Base-by-base conservation (phyloP, 2,329 filamentous ascomycete genomes). In the Corynespora cassiicola region DNA sequence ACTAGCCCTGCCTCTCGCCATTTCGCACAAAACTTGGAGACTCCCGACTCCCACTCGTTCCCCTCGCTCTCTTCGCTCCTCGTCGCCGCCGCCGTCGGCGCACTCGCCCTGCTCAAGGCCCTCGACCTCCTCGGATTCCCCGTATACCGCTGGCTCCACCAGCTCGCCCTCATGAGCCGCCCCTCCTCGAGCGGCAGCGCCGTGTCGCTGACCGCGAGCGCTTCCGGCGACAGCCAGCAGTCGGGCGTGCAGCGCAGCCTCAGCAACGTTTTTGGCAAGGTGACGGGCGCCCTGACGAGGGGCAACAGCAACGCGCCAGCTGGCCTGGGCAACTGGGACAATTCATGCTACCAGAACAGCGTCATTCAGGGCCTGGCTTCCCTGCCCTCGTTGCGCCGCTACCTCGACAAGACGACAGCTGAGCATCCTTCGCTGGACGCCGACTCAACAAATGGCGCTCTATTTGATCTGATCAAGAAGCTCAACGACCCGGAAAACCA, bases 321-420 rank as follows among this genome's bases (percentile, higher is more conserved):
- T 1, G 94, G 94, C 0, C 73, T 97, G 36, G 90, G 89, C 7
- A 99, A 99, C 65, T 86, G 85, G 73, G 89, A 95, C 72, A 96
- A 96, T 65, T 96, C 90, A 2, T 97, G 94, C 74, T 99, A 95
- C 66, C 94, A 97, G 69, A 99, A 99, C 68, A 96, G 91, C 63
- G 86, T 96, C 14, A 82, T 99, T 8, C 90, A 96, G 66, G 75
- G 74, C 19, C 58, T 97, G 26, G 85, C 91, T 1, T 86, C 91
- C 4, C 75, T 97, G 19, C 78, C 80, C 12, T 80, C 85, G 4
- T 73, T 97, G 19, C 79, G 80, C 17, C 72, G 72, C 3, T 94
- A 90, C 57, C 77, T 95, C 6, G 45, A 57, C 7, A 51, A 49
- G 17, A 56, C 56, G 6, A 56, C 56, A 9, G 33, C 51, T 17